These are phyloP conservation scores for Paramecium octaurelia DNA, from an alignment of 73 alveolate species.

Conservation along the genomic window DNA sequence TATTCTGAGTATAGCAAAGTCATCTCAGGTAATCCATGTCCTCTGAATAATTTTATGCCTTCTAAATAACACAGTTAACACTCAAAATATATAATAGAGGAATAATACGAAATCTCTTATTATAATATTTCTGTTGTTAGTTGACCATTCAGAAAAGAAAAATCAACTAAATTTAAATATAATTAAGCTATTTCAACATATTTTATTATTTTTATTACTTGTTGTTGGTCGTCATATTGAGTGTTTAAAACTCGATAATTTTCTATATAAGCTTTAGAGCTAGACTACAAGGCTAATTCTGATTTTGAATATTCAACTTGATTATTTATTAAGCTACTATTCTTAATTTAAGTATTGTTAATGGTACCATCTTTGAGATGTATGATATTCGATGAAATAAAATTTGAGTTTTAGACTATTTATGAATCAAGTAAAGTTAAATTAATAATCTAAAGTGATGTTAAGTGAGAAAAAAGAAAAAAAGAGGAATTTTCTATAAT, in stretches of 20 bases:
- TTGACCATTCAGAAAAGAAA: background rate
- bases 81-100: background rate
- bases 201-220: no score
- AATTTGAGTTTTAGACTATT: no score
- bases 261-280: background rate
- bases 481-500: background rate
- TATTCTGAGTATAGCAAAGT: background rate
- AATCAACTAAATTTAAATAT: background rate
- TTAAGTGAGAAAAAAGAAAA: no score
- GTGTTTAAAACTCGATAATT: background rate
- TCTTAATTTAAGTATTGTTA: background rate
- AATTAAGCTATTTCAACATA: background rate
- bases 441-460: no score
- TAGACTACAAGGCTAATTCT: background rate
- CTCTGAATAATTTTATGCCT: background rate
- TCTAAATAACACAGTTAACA: background rate
- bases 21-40: background rate
- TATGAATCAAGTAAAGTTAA: no score
- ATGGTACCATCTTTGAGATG: background rate
- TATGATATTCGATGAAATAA: background rate
- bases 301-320: background rate
- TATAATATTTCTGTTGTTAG: background rate
- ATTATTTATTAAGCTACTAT: background rate
- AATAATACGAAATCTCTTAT: background rate
- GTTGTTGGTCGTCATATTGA: background rate